Base-by-base conservation (phyloP, 176 grass and related monocot species). In the Cocos nucifera region DNA sequence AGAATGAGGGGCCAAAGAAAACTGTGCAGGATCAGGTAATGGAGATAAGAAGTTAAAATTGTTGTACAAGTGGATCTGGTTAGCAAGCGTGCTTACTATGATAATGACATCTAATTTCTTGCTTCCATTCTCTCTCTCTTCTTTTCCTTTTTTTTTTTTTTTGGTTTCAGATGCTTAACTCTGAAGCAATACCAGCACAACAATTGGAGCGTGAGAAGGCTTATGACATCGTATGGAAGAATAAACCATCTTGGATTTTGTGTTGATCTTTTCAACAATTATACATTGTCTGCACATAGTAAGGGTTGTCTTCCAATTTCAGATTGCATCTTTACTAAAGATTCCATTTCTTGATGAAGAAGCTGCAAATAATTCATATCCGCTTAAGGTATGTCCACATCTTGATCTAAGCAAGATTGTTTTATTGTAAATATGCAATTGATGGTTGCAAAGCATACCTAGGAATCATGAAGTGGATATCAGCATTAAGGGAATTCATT, bases 271-370 rank as follows among this genome's bases (percentile, higher is more conserved):
- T 32, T 54, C 63, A 30, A 73, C 1, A 39, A 66, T 30, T 63
- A 6, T 62, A 22, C 51, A 20, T 77, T 44, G 1, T 6, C 19
- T 15, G 23, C 23, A 51, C 72, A 23, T 48, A 78, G 73, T 67
- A 35, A 22, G 28, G 35, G 8, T 30, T 15, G 17, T 4, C 22
- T 21, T 49, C 57, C 63, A 57, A 51, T 54, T 59, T 54, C 70
- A 97, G 92, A 90, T 97, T 73, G 92, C 92, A 20, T 87, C 92
- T 17, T 59, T 85, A 10, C 62, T 97, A 54, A 97, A 90, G 71
- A 91, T 97, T 57, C 92, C 92, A 66, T 90, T 82, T 76, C 65
- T 97, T 53, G 84, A 85, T 69, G 92, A 97, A 83, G 71, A 83
- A 65, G 71, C 69, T 55, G 15, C 63, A 17, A 88, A 71, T 58